Evolutionary conservation across 2,329 filamentous ascomycete genomes (phyloP).

Genomic region (Atkinsonella hypoxylon): DNA sequence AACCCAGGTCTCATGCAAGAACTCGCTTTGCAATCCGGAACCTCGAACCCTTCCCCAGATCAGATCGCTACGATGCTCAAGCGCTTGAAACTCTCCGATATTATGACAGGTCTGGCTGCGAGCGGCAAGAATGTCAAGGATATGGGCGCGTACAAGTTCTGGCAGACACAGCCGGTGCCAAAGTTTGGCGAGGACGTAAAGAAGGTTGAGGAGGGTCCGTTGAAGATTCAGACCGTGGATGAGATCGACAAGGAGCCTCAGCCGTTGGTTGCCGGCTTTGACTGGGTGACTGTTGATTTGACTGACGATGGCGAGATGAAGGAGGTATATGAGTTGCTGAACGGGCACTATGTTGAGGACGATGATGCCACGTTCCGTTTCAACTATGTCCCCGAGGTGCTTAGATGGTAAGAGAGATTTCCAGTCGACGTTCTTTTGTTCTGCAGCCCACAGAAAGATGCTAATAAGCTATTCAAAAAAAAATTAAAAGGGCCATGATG

Average conservation of each 20-base stretch:
- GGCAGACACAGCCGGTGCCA: constrained; percentile 92
- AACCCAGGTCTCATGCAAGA: constrained; percentile 62
- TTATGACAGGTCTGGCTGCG: constrained; percentile 63
- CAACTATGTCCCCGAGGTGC: constrained; percentile 80
- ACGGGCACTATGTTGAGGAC: constrained; percentile 94
- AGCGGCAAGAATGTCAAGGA: constrained; percentile 86
- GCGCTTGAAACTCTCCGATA: constrained; percentile 55
- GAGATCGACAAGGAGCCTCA: constrained; percentile 68
- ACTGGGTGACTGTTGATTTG: constrained; percentile 89
- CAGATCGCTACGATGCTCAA: constrained; percentile 42
- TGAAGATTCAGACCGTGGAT: constrained; percentile 67
- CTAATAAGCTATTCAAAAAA: not conserved
- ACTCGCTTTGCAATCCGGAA: constrained; percentile 23
- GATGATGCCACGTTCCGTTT: constrained; percentile 96
- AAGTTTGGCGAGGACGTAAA: constrained; percentile 55
- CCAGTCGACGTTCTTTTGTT: not conserved
- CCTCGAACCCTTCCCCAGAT: constrained; percentile 24
- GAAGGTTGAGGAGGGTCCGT: constrained; percentile 64
- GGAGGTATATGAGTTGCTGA: constrained; percentile 84
- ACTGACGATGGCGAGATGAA: constrained; percentile 65
- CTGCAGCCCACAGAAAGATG: not conserved
- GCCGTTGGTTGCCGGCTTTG: constrained; percentile 68
- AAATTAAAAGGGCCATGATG: constrained; percentile 63
- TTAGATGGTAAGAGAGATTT: constrained; percentile 59
- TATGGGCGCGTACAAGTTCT: constrained; percentile 97